phyloP scores from a whole-genome alignment of 306 rosid genomes.

The Corylus avellana region DNA sequence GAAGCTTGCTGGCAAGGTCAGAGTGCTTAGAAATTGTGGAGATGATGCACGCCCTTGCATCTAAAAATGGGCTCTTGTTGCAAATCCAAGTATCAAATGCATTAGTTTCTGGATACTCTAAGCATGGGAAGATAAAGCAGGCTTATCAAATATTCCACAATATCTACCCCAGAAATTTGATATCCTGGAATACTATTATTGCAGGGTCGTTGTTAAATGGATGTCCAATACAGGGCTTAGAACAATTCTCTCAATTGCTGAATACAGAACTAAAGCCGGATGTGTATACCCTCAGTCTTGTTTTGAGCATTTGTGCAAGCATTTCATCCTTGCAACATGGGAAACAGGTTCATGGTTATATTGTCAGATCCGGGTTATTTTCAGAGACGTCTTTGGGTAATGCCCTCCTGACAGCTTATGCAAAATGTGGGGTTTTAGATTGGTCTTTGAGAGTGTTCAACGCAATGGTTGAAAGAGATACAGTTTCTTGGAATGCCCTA shows the following conservation, averaged over 20 bases:
- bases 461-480: constrained; percentile 63
- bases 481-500: constrained; percentile 74
- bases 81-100: constrained; percentile 59
- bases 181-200: constrained; percentile 73
- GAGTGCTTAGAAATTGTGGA: constrained; percentile 44
- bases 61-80: constrained; percentile 51
- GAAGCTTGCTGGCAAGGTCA: constrained; percentile 62
- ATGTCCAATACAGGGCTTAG: constrained; percentile 50
- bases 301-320: constrained; percentile 68
- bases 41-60: constrained; percentile 55
- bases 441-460: constrained; percentile 57
- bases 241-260: constrained; percentile 48
- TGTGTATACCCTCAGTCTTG: constrained; percentile 57
- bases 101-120: constrained; percentile 63
- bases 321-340: constrained; percentile 62
- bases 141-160: constrained; percentile 52
- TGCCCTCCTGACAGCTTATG: constrained; percentile 66
- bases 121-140: constrained; percentile 43
- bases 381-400: constrained; percentile 54
- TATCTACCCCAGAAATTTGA: constrained; percentile 43
- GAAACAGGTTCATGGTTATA: constrained; percentile 69
- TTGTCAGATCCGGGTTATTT: constrained; percentile 42
- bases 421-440: constrained; percentile 70
- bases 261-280: constrained; percentile 55
- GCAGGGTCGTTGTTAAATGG: constrained; percentile 65